Base-by-base conservation (phyloP, 2,329 filamentous ascomycete species). In the Metarhizium anisopliae region DNA sequence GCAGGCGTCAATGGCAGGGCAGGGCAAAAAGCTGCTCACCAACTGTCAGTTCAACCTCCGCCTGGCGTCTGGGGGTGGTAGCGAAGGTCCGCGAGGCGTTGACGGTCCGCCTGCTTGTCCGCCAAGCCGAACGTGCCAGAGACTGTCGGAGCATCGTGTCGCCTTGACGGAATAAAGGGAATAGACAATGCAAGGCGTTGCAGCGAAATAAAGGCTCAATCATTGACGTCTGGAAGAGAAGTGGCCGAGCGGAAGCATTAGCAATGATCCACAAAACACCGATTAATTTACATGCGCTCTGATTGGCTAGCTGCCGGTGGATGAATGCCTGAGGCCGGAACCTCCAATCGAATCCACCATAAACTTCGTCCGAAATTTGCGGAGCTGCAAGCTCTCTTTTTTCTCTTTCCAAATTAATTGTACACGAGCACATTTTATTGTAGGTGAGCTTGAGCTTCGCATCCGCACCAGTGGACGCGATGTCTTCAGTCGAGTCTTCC, bases 31-130 rank as follows among this genome's bases (percentile, higher is more conserved):
- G 50, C 51, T 63, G 65, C 70, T 69, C 67, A 95, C 90, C 90
- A 80, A 96, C 85, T 69, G 93, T 99, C 74, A 99, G 84, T 82
- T 96, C 91, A 69, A 99, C 92, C 80, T 97, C 91, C 66, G 91
- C 93, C 66, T 83, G 83, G 73, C 90, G 84, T 75, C 82, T 83
- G 69, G 82, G 75, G 64, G 89, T 91, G 67, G 86, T 88, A 75
- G 88, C 83, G 79, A 99, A 96, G 68, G 87, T 78, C 77, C 91
- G 85, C 72, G 84, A 80, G 74, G 82, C 82, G 71, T 74, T 76
- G 72, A 74, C 76, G 69, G 76, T 76, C 69, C 77, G 79, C 70
- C 77, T 78, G 74, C 80, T 75, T 67, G 79, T 79, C 80, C 82
- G 82, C 79, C 82, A 82, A 76, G 82, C 79, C 78, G 83, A 84